phyloP scores from a whole-genome alignment of 2,329 filamentous ascomycete species.

The Hypoxylon sp. region DNA sequence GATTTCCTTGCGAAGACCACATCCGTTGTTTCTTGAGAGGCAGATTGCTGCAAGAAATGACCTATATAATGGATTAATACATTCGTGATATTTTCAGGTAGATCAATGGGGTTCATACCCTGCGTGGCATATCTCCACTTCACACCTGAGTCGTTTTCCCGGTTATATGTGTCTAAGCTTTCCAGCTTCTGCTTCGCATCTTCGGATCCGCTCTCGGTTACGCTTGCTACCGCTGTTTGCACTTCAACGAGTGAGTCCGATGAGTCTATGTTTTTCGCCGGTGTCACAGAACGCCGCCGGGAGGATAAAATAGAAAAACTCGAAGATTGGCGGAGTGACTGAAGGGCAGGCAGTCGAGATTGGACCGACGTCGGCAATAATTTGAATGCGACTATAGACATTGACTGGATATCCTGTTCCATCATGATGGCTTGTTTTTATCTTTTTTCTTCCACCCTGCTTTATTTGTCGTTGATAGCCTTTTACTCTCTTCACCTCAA shows the following conservation, averaged over 20 bases:
- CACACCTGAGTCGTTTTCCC: constrained; percentile 28
- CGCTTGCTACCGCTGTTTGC: constrained; percentile 9
- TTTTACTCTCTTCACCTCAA: not conserved
- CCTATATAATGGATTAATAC: constrained; percentile 34
- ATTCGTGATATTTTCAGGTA: too few species aligned
- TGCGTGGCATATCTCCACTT: constrained; percentile 45
- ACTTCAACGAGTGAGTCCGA: constrained; percentile 24
- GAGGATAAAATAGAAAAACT: constrained; percentile 47
- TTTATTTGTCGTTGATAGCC: not conserved
- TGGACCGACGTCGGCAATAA: constrained; percentile 63
- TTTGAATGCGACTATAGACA: constrained; percentile 59
- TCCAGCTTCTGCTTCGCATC: constrained; percentile 7
- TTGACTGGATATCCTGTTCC: constrained; percentile 47
- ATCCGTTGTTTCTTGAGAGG: constrained; percentile 49
- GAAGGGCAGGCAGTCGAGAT: constrained; percentile 59
- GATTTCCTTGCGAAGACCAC: constrained; percentile 64
- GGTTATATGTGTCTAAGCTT: not conserved
- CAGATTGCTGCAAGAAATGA: constrained; percentile 39
- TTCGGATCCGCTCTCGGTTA: constrained; percentile 6
- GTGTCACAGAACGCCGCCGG: constrained; percentile 17
- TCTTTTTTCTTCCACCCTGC: constrained; percentile 1
- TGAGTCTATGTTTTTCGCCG: constrained; percentile 26
- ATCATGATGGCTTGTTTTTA: constrained; percentile 24
- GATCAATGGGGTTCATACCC: constrained; percentile 35
- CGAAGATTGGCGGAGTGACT: constrained; percentile 56